Evolutionary conservation across 129 eudicot genomes (phyloP).

Genomic region (Dittrichia graveolens): DNA sequence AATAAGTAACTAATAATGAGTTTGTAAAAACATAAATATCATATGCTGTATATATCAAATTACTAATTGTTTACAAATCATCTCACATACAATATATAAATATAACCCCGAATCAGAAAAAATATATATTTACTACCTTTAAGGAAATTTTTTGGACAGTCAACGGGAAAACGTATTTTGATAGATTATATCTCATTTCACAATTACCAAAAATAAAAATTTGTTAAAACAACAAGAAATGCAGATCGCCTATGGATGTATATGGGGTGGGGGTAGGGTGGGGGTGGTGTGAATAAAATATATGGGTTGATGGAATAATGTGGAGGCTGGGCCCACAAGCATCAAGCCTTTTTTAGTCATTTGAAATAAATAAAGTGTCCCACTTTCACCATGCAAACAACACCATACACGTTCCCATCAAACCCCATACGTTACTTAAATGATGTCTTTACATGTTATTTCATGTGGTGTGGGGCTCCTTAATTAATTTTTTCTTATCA

Average conservation of each 20-base stretch:
- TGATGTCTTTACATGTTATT: constrained; percentile 24
- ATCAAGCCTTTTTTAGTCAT: constrained; percentile 32
- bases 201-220: too few relatives aligned
- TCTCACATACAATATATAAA: too few relatives aligned
- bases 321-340: constrained; percentile 43
- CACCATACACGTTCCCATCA: constrained; percentile 57
- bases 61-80: too few relatives aligned
- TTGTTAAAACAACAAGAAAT: not conserved
- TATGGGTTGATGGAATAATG: constrained; percentile 29
- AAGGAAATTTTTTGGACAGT: too few relatives aligned
- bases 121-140: too few relatives aligned
- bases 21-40: too few relatives aligned
- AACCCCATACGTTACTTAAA: constrained; percentile 22
- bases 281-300: constrained; percentile 5
- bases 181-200: too few relatives aligned
- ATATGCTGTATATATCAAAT: too few relatives aligned
- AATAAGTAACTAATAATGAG: too few relatives aligned
- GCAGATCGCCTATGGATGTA: not conserved
- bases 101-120: too few relatives aligned
- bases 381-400: constrained; percentile 51
- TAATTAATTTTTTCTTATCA: not conserved
- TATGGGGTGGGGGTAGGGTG: too few relatives aligned
- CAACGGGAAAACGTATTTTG: too few relatives aligned
- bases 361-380: constrained; percentile 34
- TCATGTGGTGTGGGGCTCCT: constrained; percentile 23